phyloP scores from a whole-genome alignment of 371 early-diverging fungal species.

The Mucor indicus region DNA sequence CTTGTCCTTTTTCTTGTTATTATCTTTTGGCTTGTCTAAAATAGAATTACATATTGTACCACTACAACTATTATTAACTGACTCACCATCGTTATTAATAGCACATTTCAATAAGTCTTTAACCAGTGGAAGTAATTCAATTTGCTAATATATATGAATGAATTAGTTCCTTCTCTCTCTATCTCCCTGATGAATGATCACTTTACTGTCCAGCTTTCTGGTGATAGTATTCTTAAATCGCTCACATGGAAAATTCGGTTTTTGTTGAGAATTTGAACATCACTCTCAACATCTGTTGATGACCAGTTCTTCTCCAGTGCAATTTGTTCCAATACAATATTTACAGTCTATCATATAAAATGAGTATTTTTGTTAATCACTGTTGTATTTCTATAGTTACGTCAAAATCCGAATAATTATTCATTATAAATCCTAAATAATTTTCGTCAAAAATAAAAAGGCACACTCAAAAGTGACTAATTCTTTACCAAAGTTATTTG shows the following conservation, averaged over 20 bases:
- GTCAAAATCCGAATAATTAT: too few species aligned
- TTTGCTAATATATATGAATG: conserved; percentile 27
- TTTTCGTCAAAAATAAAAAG: too few species aligned
- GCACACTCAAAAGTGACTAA: too few species aligned
- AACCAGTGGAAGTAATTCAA: conserved; percentile 43
- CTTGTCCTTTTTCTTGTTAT: conserved; percentile 2
- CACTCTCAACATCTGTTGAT: conserved; percentile 33
- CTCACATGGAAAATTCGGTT: conserved; percentile 36
- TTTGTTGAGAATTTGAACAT: conserved; percentile 32
- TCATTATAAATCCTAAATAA: too few species aligned
- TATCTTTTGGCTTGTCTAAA: conserved; percentile 18
- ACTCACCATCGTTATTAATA: neutral
- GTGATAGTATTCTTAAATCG: conserved; percentile 42
- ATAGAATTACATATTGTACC: conserved; percentile 1
- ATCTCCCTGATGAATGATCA: too few species aligned
- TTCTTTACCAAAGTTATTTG: too few species aligned
- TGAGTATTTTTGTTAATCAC: too few species aligned
- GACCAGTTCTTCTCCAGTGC: conserved; percentile 43
- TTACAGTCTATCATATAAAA: conserved; percentile 18
- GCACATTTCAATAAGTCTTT: conserved; percentile 38
- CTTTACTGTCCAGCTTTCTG: conserved; percentile 53
- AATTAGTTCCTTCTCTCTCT: too few species aligned
- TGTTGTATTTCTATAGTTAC: too few species aligned
- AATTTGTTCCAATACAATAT: conserved; percentile 8
- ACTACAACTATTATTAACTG: neutral